Base-by-base conservation (phyloP, 352 stramenopile genomes). In the Globisporangium carolinianum region DNA sequence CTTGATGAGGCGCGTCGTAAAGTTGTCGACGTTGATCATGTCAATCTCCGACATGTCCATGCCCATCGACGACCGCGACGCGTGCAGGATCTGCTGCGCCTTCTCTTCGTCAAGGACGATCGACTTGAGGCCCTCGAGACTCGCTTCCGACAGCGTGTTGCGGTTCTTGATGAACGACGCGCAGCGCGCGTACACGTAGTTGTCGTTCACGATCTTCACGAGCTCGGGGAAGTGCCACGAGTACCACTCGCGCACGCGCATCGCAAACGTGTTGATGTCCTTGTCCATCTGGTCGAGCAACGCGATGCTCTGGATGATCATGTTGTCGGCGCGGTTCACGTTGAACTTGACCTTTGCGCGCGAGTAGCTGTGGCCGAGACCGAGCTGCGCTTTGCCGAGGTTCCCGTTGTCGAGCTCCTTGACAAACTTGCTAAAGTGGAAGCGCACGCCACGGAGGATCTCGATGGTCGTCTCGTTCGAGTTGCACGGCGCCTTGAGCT, bases 141-240 rank as follows among this genome's bases (percentile, higher is more conserved):
- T 89, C 58, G 94, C 87, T 51, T 96, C 86, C 36, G 67, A 78
- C 14, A 95, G 69, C 46, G 76, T 85, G 62, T 58, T 86, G 61
- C 83, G 80, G 71, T 98, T 96, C 75, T 98, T 96, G 80, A 99
- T 98, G 72, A 96, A 98, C 32, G 96, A 91, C 59, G 96, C 97
- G 58, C 92, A 97, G 46, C 96, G 85, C 9, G 97, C 97, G 86
- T 99, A 99, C 62, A 99, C 87, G 75, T 98, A 99, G 77, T 99
- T 99, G 81, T 99, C 98, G 67, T 98, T 98, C 51, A 99, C 96
- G 65, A 99, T 97, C 70, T 99, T 97, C 60, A 98, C 91, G 41
- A 99, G 83, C 84, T 99, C 98, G 14, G 98, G 98, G 76, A 99
- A 99, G 75, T 99, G 97, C 97, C 97, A 99, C 72, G 89, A 98